Evolutionary conservation across 495 filamentous ascomycete species (phyloP).

Genomic region (Hyaloscypha variabilis): DNA sequence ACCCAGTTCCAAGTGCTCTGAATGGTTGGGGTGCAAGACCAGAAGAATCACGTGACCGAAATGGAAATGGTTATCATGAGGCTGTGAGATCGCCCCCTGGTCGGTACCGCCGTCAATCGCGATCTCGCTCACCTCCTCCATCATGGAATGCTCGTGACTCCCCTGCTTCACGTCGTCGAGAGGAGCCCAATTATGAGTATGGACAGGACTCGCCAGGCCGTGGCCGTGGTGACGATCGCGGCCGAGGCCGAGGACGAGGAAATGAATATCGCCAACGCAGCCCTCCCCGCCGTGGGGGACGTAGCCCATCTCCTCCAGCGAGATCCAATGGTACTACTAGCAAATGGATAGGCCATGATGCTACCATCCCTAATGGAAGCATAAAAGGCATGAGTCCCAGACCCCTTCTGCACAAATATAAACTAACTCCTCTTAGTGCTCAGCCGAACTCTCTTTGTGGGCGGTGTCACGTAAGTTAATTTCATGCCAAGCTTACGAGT

Average conservation of each 20-base stretch:
- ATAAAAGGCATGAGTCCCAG: conserved; percentile 69
- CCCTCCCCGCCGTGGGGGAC: conserved; percentile 65
- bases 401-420: not conserved
- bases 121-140: conserved; percentile 70
- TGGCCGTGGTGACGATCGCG: conserved; percentile 54
- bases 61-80: conserved; percentile 49
- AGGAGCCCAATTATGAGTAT: conserved; percentile 38
- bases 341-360: conserved; percentile 84
- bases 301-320: conserved; percentile 58
- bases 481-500: not conserved
- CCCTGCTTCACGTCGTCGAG: conserved; percentile 58
- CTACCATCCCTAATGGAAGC: conserved; percentile 65
- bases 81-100: conserved; percentile 56
- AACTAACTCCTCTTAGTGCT: conserved; percentile 59
- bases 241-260: conserved; percentile 56
- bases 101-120: conserved; percentile 71
- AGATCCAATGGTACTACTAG: conserved; percentile 42
- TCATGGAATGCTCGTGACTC: conserved; percentile 48
- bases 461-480: conserved; percentile 82
- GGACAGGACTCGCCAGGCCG: conserved; percentile 53
- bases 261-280: conserved; percentile 85
- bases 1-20: conserved; percentile 26
- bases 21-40: conserved; percentile 33
- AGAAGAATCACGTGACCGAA: conserved; percentile 64
- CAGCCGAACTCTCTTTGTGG: conserved; percentile 94